phyloP scores from a whole-genome alignment of 495 filamentous ascomycete genomes.

The Extremus antarcticus region DNA sequence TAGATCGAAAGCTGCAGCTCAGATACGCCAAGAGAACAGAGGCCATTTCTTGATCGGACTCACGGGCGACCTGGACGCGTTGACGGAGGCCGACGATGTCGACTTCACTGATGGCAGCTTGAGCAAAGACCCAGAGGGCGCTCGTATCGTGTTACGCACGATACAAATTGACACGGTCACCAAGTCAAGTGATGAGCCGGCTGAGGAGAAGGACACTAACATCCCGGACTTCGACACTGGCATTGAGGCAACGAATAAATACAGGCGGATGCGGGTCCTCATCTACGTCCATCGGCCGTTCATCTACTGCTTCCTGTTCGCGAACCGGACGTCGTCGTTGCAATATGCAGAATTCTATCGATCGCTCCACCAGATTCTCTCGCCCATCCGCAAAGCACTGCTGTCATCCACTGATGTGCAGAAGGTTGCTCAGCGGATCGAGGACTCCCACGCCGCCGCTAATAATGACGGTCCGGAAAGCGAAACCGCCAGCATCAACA shows the following conservation, averaged over 20 bases:
- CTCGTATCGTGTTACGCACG: conserved; percentile 40
- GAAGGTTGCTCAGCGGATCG: conserved; percentile 41
- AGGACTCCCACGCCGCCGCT: conserved; percentile 3
- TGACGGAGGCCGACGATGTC: conserved; percentile 3
- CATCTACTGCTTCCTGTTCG: conserved; percentile 83
- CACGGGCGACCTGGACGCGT: conserved; percentile 40
- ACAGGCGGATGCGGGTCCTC: conserved; percentile 54
- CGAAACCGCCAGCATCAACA: conserved; percentile 38
- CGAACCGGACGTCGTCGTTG: conserved; percentile 54
- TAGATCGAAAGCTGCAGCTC: conserved; percentile 21
- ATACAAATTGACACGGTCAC: conserved; percentile 34
- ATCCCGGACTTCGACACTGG: background rate
- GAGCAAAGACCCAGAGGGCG: conserved; percentile 31
- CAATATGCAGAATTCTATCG: conserved; percentile 62
- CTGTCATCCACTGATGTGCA: conserved; percentile 51
- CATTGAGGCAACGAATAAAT: conserved; percentile 2
- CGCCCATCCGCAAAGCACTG: conserved; percentile 63
- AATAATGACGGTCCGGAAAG: background rate
- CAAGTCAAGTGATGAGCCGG: background rate
- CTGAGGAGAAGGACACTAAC: background rate
- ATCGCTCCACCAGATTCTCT: conserved; percentile 69
- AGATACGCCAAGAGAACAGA: conserved; percentile 26
- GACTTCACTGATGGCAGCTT: conserved; percentile 31
- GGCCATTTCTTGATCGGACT: conserved; percentile 67
- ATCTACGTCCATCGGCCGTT: conserved; percentile 75